These are phyloP conservation scores for Hyaloscypha bicolor DNA, from an alignment of 495 filamentous ascomycete species.

Conservation along the genomic window DNA sequence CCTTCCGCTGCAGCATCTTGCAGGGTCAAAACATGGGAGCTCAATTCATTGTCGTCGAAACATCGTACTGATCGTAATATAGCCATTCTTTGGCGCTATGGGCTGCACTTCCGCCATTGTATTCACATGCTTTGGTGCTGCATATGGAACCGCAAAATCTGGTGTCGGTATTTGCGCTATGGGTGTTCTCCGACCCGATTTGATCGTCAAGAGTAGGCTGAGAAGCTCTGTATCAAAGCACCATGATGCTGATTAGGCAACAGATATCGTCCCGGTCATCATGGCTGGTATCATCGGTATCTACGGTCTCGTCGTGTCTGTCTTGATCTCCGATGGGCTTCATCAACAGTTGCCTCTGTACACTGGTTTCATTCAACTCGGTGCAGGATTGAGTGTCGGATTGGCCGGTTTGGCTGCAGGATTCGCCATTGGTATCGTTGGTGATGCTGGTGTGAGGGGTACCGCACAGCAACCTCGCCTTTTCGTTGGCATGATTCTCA, in stretches of 20 bases:
- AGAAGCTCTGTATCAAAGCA: neutral
- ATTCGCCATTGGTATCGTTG: slow-evolving; percentile 98
- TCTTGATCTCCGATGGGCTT: slow-evolving; percentile 92
- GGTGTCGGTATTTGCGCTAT: slow-evolving; percentile 98
- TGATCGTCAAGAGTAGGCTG: slow-evolving; percentile 97
- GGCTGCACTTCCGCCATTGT: slow-evolving; percentile 98
- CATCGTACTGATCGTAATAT: slow-evolving; percentile 39
- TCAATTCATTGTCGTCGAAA: slow-evolving; percentile 26
- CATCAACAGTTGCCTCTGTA: slow-evolving; percentile 82
- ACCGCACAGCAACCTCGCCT: slow-evolving; percentile 96
- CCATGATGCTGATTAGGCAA: slow-evolving; percentile 10
- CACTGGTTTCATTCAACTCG: slow-evolving; percentile 95
- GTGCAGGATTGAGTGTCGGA: slow-evolving; percentile 95
- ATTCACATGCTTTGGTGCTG: slow-evolving; percentile 98
- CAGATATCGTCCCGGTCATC: slow-evolving; percentile 99
- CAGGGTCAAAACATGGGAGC: neutral
- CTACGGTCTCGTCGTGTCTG: slow-evolving; percentile 98
- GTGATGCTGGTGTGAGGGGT: slow-evolving; percentile 98
- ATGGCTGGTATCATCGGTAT: slow-evolving; percentile 99
- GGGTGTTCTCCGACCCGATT: slow-evolving; percentile 95
- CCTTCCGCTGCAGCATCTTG: neutral
- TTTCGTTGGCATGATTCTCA: slow-evolving; percentile 99
- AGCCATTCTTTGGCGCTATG: slow-evolving; percentile 99
- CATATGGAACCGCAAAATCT: slow-evolving; percentile 98
- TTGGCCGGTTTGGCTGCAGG: slow-evolving; percentile 96